Base-by-base conservation (phyloP, 805 yeast genomes). In the Candida nonsorbophila region DNA sequence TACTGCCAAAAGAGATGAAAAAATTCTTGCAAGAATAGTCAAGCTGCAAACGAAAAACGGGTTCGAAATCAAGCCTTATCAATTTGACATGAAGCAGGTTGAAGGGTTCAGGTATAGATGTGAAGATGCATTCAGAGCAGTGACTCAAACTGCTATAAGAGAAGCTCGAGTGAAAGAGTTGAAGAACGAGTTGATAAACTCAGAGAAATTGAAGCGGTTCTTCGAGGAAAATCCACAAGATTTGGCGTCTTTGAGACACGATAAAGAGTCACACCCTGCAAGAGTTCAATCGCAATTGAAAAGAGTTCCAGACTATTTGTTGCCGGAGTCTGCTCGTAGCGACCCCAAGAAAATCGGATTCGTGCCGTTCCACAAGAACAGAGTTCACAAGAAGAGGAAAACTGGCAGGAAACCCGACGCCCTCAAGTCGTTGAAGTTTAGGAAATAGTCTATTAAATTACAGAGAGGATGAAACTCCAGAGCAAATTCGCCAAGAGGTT, bases 151-250 rank as follows among this genome's bases (percentile, higher is more conserved):
- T 7, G 84, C 95, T 1, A 76, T 92, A 15, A 77, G 97, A 57
- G 97, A 92, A 49, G 97, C 97, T 1, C 74, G 97, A 48, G 72
- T 87, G 33, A 83, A 77, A 53, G 98, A 92, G 51, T 70, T 90
- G 54, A 84, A 84, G 54, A 74, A 79, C 42, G 97, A 92, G 56
- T 67, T 92, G 53, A 64, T 92, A 38, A 76, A 90, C 24, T 84
- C 94, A 44, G 96, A 86, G 34, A 87, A 85, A 51, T 72, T 92
- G 52, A 86, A 87, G 58, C 74, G 96, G 50, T 95, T 86, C 59
- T 92, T 92, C 53, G 96, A 90, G 55, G 97, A 92, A 51, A 92
- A 92, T 51, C 98, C 98, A 6, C 94, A 85, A 50, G 98, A 92
- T 58, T 70, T 92, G 46, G 77, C 77, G 13, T 77, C 83, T 30